Percentiles rank a stretch among this genome's conserved stretches.
Evolutionary conservation across 495 filamentous ascomycete species (phyloP).

Genomic region (Tirmania nivea): DNA sequence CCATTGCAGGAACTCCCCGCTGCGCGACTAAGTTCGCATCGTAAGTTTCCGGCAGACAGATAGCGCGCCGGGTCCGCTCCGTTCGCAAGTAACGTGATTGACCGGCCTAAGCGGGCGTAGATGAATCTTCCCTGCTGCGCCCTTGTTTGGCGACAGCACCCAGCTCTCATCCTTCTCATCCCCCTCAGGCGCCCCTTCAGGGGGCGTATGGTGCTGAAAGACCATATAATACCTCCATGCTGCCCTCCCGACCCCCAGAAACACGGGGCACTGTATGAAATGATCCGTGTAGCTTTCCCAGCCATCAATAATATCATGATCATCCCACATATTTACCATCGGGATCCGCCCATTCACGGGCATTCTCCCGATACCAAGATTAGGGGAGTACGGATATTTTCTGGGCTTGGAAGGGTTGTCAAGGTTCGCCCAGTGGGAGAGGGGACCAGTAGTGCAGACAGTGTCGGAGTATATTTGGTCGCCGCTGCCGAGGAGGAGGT

Average conservation of each 20-base stretch:
- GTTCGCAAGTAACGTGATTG: constrained; percentile 70
- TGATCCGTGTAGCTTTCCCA: constrained; percentile 84
- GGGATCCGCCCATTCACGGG: constrained; percentile 77
- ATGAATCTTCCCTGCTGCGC: constrained; percentile 62
- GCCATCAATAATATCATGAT: constrained; percentile 58
- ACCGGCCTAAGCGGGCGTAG: constrained; percentile 62
- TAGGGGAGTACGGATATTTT: constrained; percentile 50
- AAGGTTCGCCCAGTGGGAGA: constrained; percentile 63
- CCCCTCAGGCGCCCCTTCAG: neutral
- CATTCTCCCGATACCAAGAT: constrained; percentile 77
- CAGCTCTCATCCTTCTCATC: constrained; percentile 41
- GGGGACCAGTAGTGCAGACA: constrained; percentile 59
- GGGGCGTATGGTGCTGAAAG: constrained; percentile 61
- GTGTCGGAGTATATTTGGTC: constrained; percentile 93
- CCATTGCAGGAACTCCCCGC: constrained; percentile 22
- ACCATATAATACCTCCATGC: constrained; percentile 82
- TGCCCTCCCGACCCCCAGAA: constrained; percentile 71
- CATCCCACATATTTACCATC: constrained; percentile 75
- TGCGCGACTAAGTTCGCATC: constrained; percentile 36
- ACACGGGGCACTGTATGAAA: constrained; percentile 82
- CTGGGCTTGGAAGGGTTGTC: constrained; percentile 60
- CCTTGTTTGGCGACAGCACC: constrained; percentile 54
- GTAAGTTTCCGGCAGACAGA: constrained; percentile 83
- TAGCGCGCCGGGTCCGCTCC: constrained; percentile 75
- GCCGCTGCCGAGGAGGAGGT: constrained; percentile 89